Evolutionary conservation across 73 alveolate species (phyloP).

Genomic region (Uronychia binucleata): DNA sequence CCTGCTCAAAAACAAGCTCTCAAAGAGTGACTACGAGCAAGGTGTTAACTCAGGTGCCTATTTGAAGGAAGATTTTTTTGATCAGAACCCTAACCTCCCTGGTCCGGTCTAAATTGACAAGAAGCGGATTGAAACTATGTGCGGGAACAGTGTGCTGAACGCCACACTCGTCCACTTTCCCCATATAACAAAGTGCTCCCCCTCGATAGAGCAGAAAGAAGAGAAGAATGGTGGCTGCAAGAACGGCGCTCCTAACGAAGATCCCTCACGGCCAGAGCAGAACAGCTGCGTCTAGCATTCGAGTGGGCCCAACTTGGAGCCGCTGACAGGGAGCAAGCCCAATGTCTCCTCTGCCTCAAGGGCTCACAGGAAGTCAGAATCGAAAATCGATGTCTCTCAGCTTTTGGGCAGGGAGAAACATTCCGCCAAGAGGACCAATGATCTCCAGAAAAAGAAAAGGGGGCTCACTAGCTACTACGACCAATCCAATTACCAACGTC

Average conservation of each 20-base stretch:
- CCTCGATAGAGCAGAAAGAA: not conserved
- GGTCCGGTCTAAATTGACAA: not conserved
- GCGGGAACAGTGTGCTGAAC: not conserved
- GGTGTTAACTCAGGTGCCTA: not conserved
- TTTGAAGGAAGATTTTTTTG: not conserved
- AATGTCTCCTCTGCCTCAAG: not conserved
- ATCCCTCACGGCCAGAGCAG: not conserved
- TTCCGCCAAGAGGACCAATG: not conserved
- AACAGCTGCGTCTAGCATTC: not conserved
- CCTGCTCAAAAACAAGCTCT: not conserved
- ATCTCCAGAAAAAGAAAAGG: not conserved
- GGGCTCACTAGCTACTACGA: not conserved
- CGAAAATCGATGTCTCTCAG: not conserved
- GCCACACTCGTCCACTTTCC: not conserved
- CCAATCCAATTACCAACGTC: not conserved
- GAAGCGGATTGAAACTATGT: not conserved
- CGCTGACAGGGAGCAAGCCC: too few relatives aligned
- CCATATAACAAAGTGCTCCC: not conserved
- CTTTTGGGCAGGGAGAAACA: not conserved
- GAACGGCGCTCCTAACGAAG: not conserved
- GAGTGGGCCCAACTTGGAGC: not conserved
- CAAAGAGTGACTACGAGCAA: not conserved
- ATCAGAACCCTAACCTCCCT: not conserved
- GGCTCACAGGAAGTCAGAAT: not conserved
- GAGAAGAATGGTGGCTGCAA: not conserved